Conservation (phyloP, 345 rosid species). For the Sisymbrium altissimum region DNA sequence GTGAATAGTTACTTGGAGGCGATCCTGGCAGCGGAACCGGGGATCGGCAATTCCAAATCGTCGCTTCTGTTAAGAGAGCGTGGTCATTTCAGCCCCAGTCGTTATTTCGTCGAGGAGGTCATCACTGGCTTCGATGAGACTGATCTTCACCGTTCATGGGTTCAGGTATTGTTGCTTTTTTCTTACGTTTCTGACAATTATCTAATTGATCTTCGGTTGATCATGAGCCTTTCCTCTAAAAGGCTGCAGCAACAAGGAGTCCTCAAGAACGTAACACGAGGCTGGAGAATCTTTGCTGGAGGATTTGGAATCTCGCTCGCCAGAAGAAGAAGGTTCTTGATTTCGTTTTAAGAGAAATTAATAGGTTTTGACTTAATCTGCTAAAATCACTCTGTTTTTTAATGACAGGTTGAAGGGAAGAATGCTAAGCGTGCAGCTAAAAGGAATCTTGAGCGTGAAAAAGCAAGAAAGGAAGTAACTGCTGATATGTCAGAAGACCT, state of each 20-base stretch:
- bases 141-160: slow-evolving; percentile 91
- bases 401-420: slow-evolving; percentile 77
- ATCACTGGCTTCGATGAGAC: slow-evolving; percentile 82
- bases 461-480: slow-evolving; percentile 67
- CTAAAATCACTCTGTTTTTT: neutral
- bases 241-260: slow-evolving; percentile 85
- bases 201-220: neutral
- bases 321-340: slow-evolving; percentile 57
- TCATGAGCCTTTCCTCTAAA: neutral
- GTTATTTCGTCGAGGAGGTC: slow-evolving; percentile 76
- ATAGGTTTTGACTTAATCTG: no score
- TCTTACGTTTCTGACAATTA: neutral
- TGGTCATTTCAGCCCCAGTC: slow-evolving; percentile 74
- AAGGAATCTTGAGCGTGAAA: slow-evolving; percentile 58
- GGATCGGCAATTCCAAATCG: slow-evolving; percentile 28
- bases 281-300: slow-evolving; percentile 87
- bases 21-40: slow-evolving; percentile 33
- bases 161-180: slow-evolving; percentile 35
- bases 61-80: slow-evolving; percentile 75
- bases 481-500: slow-evolving; percentile 80
- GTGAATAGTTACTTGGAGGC: slow-evolving; percentile 40
- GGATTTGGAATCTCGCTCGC: slow-evolving; percentile 91
- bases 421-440: slow-evolving; percentile 55
- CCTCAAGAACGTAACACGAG: slow-evolving; percentile 82
- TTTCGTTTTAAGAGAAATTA: no score